Base-by-base conservation (phyloP, 75 land plant genomes). In the Larix kaempferi region DNA sequence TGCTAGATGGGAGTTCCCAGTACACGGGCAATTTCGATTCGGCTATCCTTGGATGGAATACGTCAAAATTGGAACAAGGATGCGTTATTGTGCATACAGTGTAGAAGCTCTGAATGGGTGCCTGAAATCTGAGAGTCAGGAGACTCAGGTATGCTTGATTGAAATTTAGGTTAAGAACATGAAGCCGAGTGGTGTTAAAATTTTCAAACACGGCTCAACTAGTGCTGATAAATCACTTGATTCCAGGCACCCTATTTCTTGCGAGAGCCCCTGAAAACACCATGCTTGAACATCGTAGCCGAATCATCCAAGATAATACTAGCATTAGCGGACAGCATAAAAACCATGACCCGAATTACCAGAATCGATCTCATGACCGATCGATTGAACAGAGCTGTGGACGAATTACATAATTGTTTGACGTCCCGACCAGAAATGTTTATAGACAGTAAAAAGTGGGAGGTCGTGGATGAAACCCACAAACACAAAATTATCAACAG, bases 21-120 rank as follows among this genome's bases (percentile, higher is more conserved):
- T 1, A 44, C 93, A 88, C 64, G 88, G 88, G 2, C 22, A 35
- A 10, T 88, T 86, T 78, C 57, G 61, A 17, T 82, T 82, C 76
- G 71, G 84, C 1, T 85, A 88, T 57, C 93, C 93, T 7, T 88
- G 90, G 93, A 65, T 78, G 33, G 87, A 91, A 16, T 91, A 91
- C 57, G 67, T 78, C 4, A 86, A 88, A 52, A 55, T 88, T 29
- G 88, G 87, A 76, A 35, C 65, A 11, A 74, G 78, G 33, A 52
- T 66, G 3, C 77, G 88, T 27, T 65, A 88, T 57, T 88, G 85
- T 56, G 82, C 90, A 6, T 78, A 67, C 41, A 71, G 73, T 23
- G 59, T 89, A 16, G 89, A 89, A 21, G 83, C 89, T 57, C 85
- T 90, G 6, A 59, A 80, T 56, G 75, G 76, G 22, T 75, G 71